Conservation (phyloP, 1,284 basidiomycete genomes). For the Marasmius fiardii region DNA sequence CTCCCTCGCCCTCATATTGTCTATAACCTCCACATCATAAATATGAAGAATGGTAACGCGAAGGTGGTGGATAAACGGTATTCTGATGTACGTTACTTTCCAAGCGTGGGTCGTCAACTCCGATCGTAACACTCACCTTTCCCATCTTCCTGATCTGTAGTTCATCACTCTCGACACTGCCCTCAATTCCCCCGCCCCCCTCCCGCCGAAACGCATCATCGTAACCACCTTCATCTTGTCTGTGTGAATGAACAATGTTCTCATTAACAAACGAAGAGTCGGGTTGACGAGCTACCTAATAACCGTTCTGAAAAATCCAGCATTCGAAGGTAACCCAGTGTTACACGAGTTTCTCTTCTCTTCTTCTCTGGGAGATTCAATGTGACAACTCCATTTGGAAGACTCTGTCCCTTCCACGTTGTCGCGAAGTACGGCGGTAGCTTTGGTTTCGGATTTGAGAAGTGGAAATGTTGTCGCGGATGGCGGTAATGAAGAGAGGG, state of each 20-base stretch:
- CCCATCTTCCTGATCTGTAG: conserved; percentile 23
- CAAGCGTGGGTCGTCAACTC: background rate
- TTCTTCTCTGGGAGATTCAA: conserved; percentile 15
- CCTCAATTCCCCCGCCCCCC: conserved; percentile 23
- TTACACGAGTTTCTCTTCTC: conserved; percentile 41
- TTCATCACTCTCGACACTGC: conserved; percentile 41
- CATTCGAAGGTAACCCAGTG: conserved; percentile 28
- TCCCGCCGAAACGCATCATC: conserved; percentile 49
- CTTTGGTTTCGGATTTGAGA: too few relatives aligned
- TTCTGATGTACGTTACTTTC: conserved; percentile 38
- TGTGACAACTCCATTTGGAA: conserved; percentile 30
- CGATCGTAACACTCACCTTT: too few relatives aligned
- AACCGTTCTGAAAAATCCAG: conserved; percentile 30
- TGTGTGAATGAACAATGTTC: conserved; percentile 49
- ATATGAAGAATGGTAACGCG: conserved; percentile 31
- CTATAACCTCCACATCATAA: conserved; percentile 37
- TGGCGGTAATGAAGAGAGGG: too few relatives aligned
- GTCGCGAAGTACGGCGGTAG: conserved; percentile 33
- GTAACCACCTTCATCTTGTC: conserved; percentile 44
- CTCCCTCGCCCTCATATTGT: conserved; percentile 48
- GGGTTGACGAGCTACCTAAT: conserved; percentile 43
- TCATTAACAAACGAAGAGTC: conserved; percentile 49
- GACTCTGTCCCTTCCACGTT: conserved; percentile 44
- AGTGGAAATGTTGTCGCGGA: too few relatives aligned
- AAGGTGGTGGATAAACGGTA: conserved; percentile 39